Evolutionary conservation across 2,329 filamentous ascomycete species (phyloP), one percentile per base, ranked within the genome.

Genomic region (Juglanconis sp.): DNA sequence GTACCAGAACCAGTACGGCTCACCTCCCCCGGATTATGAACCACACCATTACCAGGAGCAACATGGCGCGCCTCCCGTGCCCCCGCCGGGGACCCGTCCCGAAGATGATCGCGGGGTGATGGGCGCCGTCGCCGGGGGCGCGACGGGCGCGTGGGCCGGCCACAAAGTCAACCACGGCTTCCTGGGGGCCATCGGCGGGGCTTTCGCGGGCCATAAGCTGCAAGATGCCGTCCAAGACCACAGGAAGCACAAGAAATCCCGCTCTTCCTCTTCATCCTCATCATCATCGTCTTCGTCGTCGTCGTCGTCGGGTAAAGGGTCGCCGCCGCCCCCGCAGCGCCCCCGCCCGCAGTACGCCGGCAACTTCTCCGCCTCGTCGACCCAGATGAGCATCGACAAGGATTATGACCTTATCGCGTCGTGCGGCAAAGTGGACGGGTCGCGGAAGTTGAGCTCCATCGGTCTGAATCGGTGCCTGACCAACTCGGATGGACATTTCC

Each of bases 101-200:
- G 59, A 46, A 6, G 51, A 56, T 7, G 56, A 80, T 59, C 76
- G 77, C 65, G 78, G 78, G 62, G 69, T 80, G 17, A 72, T 74
- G 55, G 78, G 78, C 44, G 78, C 78, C 15, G 63, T 79, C 49
- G 77, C 76, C 35, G 78, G 78, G 60, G 77, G 77, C 64, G 69
- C 76, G 9, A 72, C 76, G n/a, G 78, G 78, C 59, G 77, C 74
- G 38, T 79, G 73, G 53, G 74, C 71, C 30, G 78, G 78, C 59
- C 74, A 77, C 71, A 76, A 80, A 68, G 76, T 73, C 63, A 71
- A 76, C 64, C 78, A 80, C 68, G 78, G 78, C 35, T 69, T 80
- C 66, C 72, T 80, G 54, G 78, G 78, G 61, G 73, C 77, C 5
- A 71, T 80, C 47, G 77, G 76, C 61, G 78, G 78, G 47, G 78